Base-by-base conservation (phyloP, 2,329 filamentous ascomycete genomes). In the Dactylellina cionopaga region DNA sequence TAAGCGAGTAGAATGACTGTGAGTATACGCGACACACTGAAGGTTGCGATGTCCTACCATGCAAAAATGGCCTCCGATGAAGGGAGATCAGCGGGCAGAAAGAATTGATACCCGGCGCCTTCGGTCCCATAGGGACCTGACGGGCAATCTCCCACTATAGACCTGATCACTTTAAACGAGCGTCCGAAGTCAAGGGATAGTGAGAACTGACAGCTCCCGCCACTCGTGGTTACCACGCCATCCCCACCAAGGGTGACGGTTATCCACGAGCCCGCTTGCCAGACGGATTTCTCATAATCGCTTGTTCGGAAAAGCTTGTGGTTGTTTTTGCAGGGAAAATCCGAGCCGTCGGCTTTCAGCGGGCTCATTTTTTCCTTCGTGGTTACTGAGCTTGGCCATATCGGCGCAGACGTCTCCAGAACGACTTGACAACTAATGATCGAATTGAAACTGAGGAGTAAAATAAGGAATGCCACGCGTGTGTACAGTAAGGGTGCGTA, bases 201-300 rank as follows among this genome's bases (percentile, higher is more conserved):
- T 1, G 88, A 87, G 47, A 91, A 83, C 81, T 95, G 91, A 81
- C 91, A 93, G 7, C 88, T 91, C 39, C 91, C 91, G n/a, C 72
- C 74, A 39, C 91, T 90, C 1, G 19, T 39, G 33, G 83, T 82
- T 81, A 92, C 90, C 55, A 80, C 80, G 47, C 87, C 87, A 54
- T 84, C 85, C 33, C 90, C 90, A 66, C 81, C 81, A 60, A 93
- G n/a, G n/a, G n/a, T n/a, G n/a, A n/a, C n/a, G n/a, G n/a, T n/a
- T n/a, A n/a, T n/a, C n/a, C n/a, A n/a, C 63, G 83, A 80, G 31
- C 91, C 91, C 3, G 88, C 85, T 2, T 81, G 78, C 80, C 89
- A 93, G 22, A 83, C 86, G 33, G 85, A 86, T 15, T 87, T 85
- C 3, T 86, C 80, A 15, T 81, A 79, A 74, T 87, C 86, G 19